Percentiles rank a stretch among this genome's conserved stretches.
Evolutionary conservation across 1,284 basidiomycete species (phyloP).

Genomic region (Irpex sp.): DNA sequence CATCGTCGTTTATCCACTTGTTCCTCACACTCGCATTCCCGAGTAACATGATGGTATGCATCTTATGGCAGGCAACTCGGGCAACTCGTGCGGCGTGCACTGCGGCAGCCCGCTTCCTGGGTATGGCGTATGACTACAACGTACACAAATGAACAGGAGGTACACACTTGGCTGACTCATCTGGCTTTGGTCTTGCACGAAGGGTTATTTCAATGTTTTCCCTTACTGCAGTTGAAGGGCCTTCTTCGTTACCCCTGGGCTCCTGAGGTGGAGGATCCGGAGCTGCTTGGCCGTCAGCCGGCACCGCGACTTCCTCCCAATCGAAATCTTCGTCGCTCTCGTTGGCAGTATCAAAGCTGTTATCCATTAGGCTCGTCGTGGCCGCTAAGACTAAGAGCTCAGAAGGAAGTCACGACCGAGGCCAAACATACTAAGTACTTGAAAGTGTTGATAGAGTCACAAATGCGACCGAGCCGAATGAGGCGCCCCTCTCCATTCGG

Average conservation of each 20-base stretch:
- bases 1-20: constrained; percentile 77
- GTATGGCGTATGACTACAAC: neutral
- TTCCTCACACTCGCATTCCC: constrained; percentile 79
- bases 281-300: constrained; percentile 18
- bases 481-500: neutral
- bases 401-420: neutral
- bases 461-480: neutral
- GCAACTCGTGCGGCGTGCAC: constrained; percentile 63
- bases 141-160: neutral
- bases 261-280: neutral
- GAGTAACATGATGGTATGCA: constrained; percentile 81
- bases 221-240: constrained; percentile 14
- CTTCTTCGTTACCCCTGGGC: constrained; percentile 17
- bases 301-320: constrained; percentile 41
- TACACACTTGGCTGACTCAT: constrained; percentile 27
- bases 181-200: constrained; percentile 38
- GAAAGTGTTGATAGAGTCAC: neutral
- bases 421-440: neutral
- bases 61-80: constrained; percentile 80
- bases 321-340: constrained; percentile 41
- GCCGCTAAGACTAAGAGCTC: neutral
- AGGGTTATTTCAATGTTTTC: constrained; percentile 58
- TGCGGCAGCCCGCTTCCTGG: constrained; percentile 45
- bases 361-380: constrained; percentile 6
- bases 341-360: constrained; percentile 14